Percentiles rank a stretch among this genome's conserved stretches.
Evolutionary conservation across 2,329 filamentous ascomycete genomes (phyloP).

Genomic region (Cordyceps tenuipes): DNA sequence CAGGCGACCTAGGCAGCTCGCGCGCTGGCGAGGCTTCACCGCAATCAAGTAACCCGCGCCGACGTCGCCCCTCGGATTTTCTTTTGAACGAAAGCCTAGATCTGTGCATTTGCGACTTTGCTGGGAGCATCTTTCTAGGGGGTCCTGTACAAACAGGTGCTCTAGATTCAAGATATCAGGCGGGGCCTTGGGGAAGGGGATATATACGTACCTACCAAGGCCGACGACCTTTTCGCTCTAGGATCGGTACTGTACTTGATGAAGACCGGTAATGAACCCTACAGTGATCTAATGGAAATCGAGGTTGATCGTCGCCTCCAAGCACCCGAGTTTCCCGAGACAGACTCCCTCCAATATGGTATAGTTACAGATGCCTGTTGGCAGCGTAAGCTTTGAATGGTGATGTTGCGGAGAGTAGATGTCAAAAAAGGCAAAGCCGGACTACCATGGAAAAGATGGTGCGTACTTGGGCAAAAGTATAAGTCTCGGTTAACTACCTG

Average conservation of each 20-base stretch:
- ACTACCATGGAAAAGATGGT: no score
- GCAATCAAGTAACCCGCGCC: slow-evolving; percentile 29
- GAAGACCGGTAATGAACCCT: slow-evolving; percentile 24
- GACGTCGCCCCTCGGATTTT: slow-evolving; percentile 31
- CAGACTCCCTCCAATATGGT: not conserved
- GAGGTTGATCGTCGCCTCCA: slow-evolving; percentile 18
- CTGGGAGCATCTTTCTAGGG: slow-evolving; percentile 24
- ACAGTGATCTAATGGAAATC: slow-evolving; percentile 20
- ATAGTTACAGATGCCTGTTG: not conserved
- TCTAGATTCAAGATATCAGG: slow-evolving; percentile 18
- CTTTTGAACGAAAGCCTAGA: slow-evolving; percentile 26
- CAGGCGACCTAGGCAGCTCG: slow-evolving; percentile 23
- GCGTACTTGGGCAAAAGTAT: no score
- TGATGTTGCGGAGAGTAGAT: not conserved
- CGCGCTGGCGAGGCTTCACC: slow-evolving; percentile 28
- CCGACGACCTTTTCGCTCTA: slow-evolving; percentile 24
- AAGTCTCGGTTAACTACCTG: no score
- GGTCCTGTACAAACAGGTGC: slow-evolving; percentile 16
- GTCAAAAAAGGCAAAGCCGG: no score
- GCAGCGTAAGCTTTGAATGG: not conserved
- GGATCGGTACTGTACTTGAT: slow-evolving; percentile 28
- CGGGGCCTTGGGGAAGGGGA: slow-evolving; percentile 18
- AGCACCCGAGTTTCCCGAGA: not conserved
- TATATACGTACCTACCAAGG: slow-evolving; percentile 17
- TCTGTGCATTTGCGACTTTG: slow-evolving; percentile 29